Evolutionary conservation across 768 basidiomycete species (phyloP).

Genomic region (Podaxis rugospora): DNA sequence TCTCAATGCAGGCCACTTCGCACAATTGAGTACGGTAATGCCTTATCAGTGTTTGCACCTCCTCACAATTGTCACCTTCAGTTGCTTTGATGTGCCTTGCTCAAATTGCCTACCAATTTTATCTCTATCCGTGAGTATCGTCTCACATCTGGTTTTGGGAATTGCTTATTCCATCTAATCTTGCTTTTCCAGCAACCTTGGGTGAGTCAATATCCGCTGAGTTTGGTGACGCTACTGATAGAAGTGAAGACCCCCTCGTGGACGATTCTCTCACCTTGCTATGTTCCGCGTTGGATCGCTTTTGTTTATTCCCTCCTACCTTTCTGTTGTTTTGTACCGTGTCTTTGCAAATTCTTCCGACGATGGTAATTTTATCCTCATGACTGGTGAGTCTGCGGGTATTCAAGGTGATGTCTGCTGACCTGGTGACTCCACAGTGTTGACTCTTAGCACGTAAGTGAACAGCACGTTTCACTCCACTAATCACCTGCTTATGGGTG

Average conservation of each 20-base stretch:
- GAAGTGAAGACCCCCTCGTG: constrained; percentile 64
- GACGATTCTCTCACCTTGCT: constrained; percentile 77
- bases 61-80: constrained; percentile 23
- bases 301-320: constrained; percentile 87
- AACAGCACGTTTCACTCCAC: not conserved
- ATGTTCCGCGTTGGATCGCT: constrained; percentile 89
- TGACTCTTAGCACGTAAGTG: constrained; percentile 79
- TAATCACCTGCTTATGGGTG: constrained; percentile 3
- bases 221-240: constrained; percentile 4
- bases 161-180: not conserved
- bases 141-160: constrained; percentile 13
- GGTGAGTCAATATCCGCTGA: constrained; percentile 30
- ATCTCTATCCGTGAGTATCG: constrained; percentile 80
- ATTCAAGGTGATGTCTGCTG: not conserved
- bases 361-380: constrained; percentile 74
- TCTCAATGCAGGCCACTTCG: constrained; percentile 87
- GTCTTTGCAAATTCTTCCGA: constrained; percentile 64
- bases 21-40: constrained; percentile 69
- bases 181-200: constrained; percentile 50
- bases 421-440: constrained; percentile 35
- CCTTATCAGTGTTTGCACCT: not conserved
- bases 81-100: constrained; percentile 93
- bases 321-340: constrained; percentile 73
- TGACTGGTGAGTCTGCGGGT: constrained; percentile 55
- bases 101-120: constrained; percentile 89